Evolutionary conservation across 768 basidiomycete species (phyloP).

Genomic region (Neoboletus subvelutipes): DNA sequence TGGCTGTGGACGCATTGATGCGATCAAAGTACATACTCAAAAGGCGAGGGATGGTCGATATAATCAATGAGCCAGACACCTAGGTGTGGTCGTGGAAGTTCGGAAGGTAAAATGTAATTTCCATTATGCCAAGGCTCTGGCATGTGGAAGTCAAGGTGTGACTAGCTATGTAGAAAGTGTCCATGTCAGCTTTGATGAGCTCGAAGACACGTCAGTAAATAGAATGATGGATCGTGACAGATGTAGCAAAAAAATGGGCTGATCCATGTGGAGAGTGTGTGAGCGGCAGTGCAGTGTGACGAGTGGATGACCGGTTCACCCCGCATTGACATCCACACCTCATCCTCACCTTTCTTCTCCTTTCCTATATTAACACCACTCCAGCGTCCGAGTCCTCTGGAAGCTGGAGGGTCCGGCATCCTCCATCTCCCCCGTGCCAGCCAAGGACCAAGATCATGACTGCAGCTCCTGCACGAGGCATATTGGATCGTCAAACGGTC

Average conservation of each 20-base stretch:
- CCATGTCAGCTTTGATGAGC: neutral
- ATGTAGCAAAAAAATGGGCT: neutral
- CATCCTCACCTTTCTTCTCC: neutral
- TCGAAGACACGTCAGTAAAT: neutral
- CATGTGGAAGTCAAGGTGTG: neutral
- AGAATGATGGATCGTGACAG: neutral
- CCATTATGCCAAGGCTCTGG: neutral
- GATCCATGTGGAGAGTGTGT: neutral
- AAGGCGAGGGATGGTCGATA: too few species aligned
- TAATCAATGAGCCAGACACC: too few species aligned
- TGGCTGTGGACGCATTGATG: neutral
- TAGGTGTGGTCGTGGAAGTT: neutral
- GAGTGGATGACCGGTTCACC: conserved; percentile 5
- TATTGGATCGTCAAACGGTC: conserved; percentile 10
- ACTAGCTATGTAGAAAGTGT: too few species aligned
- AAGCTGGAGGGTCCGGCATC: conserved; percentile 8
- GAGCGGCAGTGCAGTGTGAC: conserved; percentile 2
- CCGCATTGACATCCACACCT: conserved; percentile 10
- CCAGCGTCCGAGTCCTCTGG: neutral
- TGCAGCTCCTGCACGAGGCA: conserved; percentile 9
- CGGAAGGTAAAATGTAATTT: neutral
- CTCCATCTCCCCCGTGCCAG: conserved; percentile 1
- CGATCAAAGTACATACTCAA: neutral
- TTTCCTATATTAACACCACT: neutral
- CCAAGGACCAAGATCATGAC: conserved; percentile 20